Evolutionary conservation across 352 stramenopile species (phyloP), one percentile per base, ranked within the genome.

Genomic region (Pythium insidiosum): DNA sequence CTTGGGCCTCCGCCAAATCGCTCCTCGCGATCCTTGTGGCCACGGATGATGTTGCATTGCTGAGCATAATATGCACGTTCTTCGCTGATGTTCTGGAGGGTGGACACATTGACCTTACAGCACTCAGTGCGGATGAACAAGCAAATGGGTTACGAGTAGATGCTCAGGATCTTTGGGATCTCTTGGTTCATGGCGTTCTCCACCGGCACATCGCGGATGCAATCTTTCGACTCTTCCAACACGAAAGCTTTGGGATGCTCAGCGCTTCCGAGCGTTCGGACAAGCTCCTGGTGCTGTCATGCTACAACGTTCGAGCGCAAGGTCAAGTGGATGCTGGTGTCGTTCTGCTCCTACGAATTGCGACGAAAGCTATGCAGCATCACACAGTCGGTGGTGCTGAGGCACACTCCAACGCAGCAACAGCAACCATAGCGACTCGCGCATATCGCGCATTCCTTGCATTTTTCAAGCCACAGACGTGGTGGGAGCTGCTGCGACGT

Each of bases 231-330:
- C 55, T 88, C 0, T 68, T 88, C 19, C 51, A 65, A 22, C 68
- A 67, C 23, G 46, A 63, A 19, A 20, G 22, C 22, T 53, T 68
- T 18, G 34, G 42, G 2, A 26, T 54, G 19, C 30, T 64, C 1
- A 10, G 29, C 0, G 23, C 25, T 11, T 43, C 52, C 1, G 2
- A 29, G 0, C 49, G 39, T 15, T 49, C 5, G 11, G 57, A 45
- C 16, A 79, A 68, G 24, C 41, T 78, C 6, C 67, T 84, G 22
- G 69, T 76, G 38, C 43, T 87, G 5, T 66, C 72, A 10, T 85
- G 72, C 46, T 85, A 83, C 43, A 80, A 81, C 39, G 76, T 86
- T 6, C 55, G 74, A 44, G 70, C 73, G 0, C 74, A 87, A 30
- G 74, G 78, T 2, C 39, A 88, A 1, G 48, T 88, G 22, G 78